Evolutionary conservation across 306 rosid species (phyloP), one percentile per base, ranked within the genome.

Genomic region (Rubus idaeus): DNA sequence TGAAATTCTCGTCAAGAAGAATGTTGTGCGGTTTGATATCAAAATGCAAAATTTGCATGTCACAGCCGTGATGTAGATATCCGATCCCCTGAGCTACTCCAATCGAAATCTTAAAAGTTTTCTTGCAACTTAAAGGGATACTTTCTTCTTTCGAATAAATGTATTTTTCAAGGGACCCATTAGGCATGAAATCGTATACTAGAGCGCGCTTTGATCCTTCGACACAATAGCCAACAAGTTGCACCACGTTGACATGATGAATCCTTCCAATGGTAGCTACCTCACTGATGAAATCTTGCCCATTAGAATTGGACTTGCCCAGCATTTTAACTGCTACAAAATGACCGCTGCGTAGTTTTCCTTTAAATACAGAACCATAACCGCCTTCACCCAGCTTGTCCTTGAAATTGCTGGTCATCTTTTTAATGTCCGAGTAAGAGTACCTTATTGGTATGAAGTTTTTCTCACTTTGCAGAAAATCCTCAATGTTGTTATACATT

Each of bases 31-130:
- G 62, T 35, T 56, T 56, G 2, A 56, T 56, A 8, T 56, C 62
- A 56, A 56, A 56, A 56, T 56, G 62, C 62, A 56, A 5, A 56
- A 56, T 56, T 56, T 56, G 62, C 62, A 56, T 56, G 23, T 56
- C 21, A 18, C 58, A 53, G 0, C 58, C 58, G 8, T 11, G 58
- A 53, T 53, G 58, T 10, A 53, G 58, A 53, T 53, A 53, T 2
- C 9, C 58, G 20, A 53, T 53, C 1, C 58, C 58, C 5, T 18
- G 17, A 53, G 67, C 40, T 4, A 61, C 67, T 61, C 60, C 60
- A 17, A n/a, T 20, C 3, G 69, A 14, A 63, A 63, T 63, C 6
- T 63, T 45, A 16, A 0, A 63, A 5, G 14, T 7, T 3, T 63
- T 35, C 5, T 37, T 17, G 23, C 17, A 13, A 16, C 2, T 14